Evolutionary conservation across 768 basidiomycete species (phyloP).

Genomic region (Leccinum incarnatum): DNA sequence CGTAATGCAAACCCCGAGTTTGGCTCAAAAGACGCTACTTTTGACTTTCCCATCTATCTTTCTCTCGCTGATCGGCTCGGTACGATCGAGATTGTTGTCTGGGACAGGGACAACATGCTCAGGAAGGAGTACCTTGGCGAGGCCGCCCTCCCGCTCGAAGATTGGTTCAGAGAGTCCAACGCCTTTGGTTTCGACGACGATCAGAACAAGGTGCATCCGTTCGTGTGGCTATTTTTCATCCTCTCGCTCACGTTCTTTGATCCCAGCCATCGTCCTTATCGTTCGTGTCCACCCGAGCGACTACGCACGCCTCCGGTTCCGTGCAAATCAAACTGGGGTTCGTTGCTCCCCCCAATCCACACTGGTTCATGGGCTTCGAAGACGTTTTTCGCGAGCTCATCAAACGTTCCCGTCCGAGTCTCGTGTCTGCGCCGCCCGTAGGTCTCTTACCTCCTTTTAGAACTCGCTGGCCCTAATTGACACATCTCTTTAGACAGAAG

Average conservation of each 20-base stretch:
- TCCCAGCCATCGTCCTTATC: constrained; percentile 44
- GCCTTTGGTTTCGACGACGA: constrained; percentile 55
- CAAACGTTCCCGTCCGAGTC: constrained; percentile 59
- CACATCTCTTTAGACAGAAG: constrained; percentile 59
- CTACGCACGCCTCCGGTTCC: constrained; percentile 47
- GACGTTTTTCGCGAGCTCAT: constrained; percentile 62
- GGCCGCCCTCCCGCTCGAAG: constrained; percentile 68
- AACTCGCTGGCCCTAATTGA: background rate
- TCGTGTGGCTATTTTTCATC: background rate
- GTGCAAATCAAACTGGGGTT: constrained; percentile 65
- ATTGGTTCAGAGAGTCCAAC: constrained; percentile 63
- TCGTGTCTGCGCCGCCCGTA: constrained; percentile 78
- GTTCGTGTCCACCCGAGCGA: constrained; percentile 48
- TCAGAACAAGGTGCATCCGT: constrained; percentile 60
- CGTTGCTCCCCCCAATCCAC: constrained; percentile 41
- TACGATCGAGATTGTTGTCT: constrained; percentile 80
- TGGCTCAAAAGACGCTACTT: constrained; percentile 69
- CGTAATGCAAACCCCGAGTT: constrained; percentile 69
- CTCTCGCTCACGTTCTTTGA: constrained; percentile 2
- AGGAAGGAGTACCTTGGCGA: constrained; percentile 96
- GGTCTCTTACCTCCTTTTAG: constrained; percentile 26
- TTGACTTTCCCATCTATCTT: constrained; percentile 84
- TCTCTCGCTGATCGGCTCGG: constrained; percentile 71
- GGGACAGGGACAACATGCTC: constrained; percentile 86
- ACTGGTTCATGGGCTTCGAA: constrained; percentile 48